Conservation (phyloP, 768 basidiomycete genomes). For the Paxillus ammoniavirescens region DNA sequence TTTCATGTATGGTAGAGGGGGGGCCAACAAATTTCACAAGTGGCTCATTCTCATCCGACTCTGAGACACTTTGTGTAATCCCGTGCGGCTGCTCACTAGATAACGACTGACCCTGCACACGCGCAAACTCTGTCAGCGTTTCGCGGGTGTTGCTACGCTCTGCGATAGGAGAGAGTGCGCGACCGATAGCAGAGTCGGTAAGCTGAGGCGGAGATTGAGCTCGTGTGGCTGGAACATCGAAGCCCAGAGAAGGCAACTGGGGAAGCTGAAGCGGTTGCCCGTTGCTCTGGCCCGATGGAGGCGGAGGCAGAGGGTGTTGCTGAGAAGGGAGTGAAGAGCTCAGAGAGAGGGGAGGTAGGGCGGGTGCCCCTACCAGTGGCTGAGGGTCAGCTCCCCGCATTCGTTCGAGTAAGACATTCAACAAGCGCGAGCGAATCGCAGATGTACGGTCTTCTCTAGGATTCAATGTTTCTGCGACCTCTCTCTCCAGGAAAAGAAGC, state of each 20-base stretch:
- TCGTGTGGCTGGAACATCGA: constrained; percentile 32
- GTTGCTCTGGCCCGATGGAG: constrained; percentile 13
- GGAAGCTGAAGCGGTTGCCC: constrained; percentile 25
- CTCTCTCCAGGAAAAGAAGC: constrained; percentile 87
- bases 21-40: constrained; percentile 15
- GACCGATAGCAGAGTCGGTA: constrained; percentile 21
- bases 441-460: constrained; percentile 78
- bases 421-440: constrained; percentile 57
- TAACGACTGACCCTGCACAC: constrained; percentile 12
- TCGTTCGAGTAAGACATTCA: constrained; percentile 60
- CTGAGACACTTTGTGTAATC: constrained; percentile 13
- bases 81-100: constrained; percentile 16
- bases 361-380: constrained; percentile 8
- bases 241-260: constrained; percentile 62
- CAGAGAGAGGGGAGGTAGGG: constrained; percentile 18
- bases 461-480: constrained; percentile 74
- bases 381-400: constrained; percentile 45
- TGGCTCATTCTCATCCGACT: constrained; percentile 27
- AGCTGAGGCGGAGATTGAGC: constrained; percentile 13
- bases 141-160: constrained; percentile 43
- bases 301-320: constrained; percentile 27
- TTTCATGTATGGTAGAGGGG: constrained; percentile 20
- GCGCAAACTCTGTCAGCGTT: constrained; percentile 22
- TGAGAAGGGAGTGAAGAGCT: constrained; percentile 13
- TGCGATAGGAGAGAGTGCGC: constrained; percentile 63